Base-by-base conservation (phyloP, 1,139 yeast genomes). In the Yamadazyma buinensis region DNA sequence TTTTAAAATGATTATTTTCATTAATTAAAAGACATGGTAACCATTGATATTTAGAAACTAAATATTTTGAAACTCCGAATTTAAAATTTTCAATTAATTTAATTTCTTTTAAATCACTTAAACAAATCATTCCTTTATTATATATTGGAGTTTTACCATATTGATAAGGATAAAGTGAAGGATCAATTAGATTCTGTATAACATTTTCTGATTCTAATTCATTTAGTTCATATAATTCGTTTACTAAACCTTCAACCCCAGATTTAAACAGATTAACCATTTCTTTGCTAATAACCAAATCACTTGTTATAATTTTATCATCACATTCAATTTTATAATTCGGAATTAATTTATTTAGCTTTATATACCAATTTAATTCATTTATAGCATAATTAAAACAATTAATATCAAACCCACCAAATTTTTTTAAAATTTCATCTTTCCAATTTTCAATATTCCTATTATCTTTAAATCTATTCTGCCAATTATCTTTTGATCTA, bases 101-200 rank as follows among this genome's bases (percentile, higher is more conserved):
- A 12, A 24, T 25, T 30, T 38, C 51, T 25, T 45, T 30, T 1
- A 37, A 42, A 7, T 48, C 37, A 24, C 34, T 35, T 10, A 40
- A 23, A 7, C 37, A 19, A 6, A 34, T 31, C 8, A 19, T 13
- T n/a, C 6, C 12, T n/a, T 29, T 20, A 14, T 15, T 15, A 1
- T 45, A 30, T 11, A 58, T 42, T 1, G 64, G 61, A 5, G 70
- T 62, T 10, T 37, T 49, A 0, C 60, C 65, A 34, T 64, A 67
- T 32, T 55, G 60, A 5, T 66, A 43, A 0, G 70, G 69, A 37
- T 55, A 67, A 32, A 67, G 48, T 14, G 72, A 66, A 8, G 74
- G 74, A 42, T 68, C 72, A 4, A 67, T 67, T 26, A 68, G 51
- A 17, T 5, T 17, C 7, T 17, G 5, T 17, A 5, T 7, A 17